These are phyloP conservation scores for Chaetomium cochliodes DNA, from an alignment of 495 filamentous ascomycete species.

Conservation along the genomic window DNA sequence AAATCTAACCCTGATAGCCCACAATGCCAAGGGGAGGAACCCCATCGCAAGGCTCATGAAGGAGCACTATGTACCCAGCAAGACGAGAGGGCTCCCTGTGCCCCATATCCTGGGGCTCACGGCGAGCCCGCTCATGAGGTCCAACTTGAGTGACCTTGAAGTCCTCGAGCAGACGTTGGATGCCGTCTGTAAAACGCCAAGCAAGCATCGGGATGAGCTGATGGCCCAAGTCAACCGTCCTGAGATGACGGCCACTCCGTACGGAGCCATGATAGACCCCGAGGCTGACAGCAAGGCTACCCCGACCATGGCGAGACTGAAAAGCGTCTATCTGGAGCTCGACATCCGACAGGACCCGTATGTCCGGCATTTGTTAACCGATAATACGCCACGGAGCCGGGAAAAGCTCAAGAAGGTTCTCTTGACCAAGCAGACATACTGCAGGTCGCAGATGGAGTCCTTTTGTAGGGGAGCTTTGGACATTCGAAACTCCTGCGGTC, in stretches of 20 bases:
- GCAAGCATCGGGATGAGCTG: conserved; percentile 68
- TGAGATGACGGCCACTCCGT: conserved; percentile 53
- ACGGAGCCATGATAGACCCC: conserved; percentile 30
- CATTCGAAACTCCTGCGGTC: conserved; percentile 66
- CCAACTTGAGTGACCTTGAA: conserved; percentile 50
- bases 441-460: conserved; percentile 59
- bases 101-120: conserved; percentile 82
- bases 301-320: conserved; percentile 38
- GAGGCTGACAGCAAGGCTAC: conserved; percentile 22
- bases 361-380: conserved; percentile 50
- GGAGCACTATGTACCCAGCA: conserved; percentile 61
- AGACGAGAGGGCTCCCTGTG: conserved; percentile 41
- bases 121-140: conserved; percentile 74
- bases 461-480: conserved; percentile 52
- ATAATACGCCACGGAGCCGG: conserved; percentile 38
- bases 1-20: conserved; percentile 49
- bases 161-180: conserved; percentile 74
- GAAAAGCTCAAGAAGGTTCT: conserved; percentile 50
- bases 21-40: conserved; percentile 64
- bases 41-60: conserved; percentile 77
- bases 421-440: conserved; percentile 58
- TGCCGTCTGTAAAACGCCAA: conserved; percentile 69
- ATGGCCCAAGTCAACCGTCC: conserved; percentile 67
- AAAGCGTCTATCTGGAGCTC: conserved; percentile 42
- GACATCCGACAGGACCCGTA: conserved; percentile 71